A percentile compares a stretch with the other conserved stretches of the same genome.
Conservation (phyloP, 78 protist genomes). For the Dictyostelium brefeldianum region DNA sequence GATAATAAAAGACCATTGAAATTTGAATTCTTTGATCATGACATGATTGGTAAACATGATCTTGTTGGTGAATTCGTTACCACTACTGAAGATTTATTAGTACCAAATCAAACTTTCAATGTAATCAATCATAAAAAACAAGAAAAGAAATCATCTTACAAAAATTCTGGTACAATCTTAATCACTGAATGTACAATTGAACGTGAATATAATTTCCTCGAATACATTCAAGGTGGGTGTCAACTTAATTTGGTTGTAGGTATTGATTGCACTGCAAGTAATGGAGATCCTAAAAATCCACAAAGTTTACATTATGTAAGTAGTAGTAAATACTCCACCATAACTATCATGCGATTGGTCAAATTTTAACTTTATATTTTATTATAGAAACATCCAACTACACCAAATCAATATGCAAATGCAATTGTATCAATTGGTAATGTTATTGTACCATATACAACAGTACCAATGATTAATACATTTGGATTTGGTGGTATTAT, state of each 20-base stretch:
- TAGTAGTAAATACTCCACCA: no score
- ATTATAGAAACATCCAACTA: conserved; percentile 38
- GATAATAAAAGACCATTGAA: conserved; percentile 32
- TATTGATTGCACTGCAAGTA: conserved; percentile 94
- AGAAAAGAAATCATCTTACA: conserved; percentile 45
- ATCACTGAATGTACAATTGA: conserved; percentile 26
- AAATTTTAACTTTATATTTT: no score
- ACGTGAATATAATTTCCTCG: conserved; percentile 75
- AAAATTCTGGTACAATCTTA: conserved; percentile 73
- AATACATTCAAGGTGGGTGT: conserved; percentile 85
- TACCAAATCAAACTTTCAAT: neutral
- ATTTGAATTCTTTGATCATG: conserved; percentile 81
- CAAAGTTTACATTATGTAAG: conserved; percentile 35
- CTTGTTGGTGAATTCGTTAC: conserved; percentile 67
- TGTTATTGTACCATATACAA: conserved; percentile 38
- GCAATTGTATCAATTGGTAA: conserved; percentile 55
- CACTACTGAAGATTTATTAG: conserved; percentile 33
- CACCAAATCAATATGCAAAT: conserved; percentile 79
- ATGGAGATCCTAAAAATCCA: conserved; percentile 39
- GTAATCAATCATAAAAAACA: conserved; percentile 69
- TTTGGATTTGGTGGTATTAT: conserved; percentile 92
- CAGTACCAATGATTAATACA: conserved; percentile 52
- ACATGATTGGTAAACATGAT: conserved; percentile 80
- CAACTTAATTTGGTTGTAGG: conserved; percentile 85
- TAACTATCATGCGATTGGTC: no score